phyloP scores from a whole-genome alignment of 2,329 filamentous ascomycete genomes.

The Colletotrichum noveboracense region DNA sequence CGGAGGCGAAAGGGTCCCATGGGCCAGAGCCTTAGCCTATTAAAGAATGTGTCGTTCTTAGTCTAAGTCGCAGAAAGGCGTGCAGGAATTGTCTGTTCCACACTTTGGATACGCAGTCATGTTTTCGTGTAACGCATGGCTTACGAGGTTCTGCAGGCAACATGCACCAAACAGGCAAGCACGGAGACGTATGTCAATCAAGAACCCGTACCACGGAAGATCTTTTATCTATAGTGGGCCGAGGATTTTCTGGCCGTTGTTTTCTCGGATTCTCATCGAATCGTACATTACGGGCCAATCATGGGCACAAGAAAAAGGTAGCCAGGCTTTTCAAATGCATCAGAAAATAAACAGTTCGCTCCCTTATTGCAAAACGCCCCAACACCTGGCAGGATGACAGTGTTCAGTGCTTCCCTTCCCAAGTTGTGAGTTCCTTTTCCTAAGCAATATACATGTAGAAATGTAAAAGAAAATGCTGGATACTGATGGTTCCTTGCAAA shows the following conservation, averaged over 20 bases:
- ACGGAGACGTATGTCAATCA: neutral
- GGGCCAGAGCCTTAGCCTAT: neutral
- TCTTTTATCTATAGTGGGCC: neutral
- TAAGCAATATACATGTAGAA: neutral
- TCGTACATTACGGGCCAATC: conserved; percentile 5
- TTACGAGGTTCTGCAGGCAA: neutral
- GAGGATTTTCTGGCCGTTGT: neutral
- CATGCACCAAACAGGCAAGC: neutral
- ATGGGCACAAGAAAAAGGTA: neutral
- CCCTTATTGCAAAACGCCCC: conserved; percentile 11
- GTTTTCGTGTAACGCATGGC: neutral
- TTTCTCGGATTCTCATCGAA: conserved; percentile 5
- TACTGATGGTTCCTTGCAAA: neutral
- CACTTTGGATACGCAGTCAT: neutral
- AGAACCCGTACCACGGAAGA: neutral
- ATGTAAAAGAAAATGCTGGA: neutral
- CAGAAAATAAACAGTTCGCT: conserved; percentile 8
- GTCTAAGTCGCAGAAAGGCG: neutral
- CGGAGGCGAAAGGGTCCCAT: neutral
- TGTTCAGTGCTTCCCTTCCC: neutral
- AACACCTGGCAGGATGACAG: conserved; percentile 6
- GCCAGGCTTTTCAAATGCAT: neutral
- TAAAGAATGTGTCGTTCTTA: neutral
- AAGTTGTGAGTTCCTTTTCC: neutral
- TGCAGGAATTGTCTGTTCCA: neutral